Evolutionary conservation across 1,284 basidiomycete genomes (phyloP).

Genomic region (Ceratobasidium sp.): DNA sequence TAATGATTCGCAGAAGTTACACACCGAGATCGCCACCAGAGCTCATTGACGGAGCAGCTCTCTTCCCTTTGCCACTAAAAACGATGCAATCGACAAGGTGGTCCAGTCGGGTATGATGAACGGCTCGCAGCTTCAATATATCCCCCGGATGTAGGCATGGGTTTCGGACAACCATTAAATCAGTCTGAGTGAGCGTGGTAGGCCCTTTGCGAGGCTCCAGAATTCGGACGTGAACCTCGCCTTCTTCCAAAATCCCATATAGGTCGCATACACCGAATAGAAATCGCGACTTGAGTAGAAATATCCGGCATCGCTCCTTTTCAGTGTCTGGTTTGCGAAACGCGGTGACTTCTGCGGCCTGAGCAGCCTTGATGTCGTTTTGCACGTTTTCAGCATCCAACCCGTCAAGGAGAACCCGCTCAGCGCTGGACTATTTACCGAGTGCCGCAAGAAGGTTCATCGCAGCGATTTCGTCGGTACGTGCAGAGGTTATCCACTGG

Average conservation of each 20-base stretch:
- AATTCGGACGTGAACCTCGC: slow-evolving; percentile 72
- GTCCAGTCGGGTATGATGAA: slow-evolving; percentile 62
- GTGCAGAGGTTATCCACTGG: slow-evolving; percentile 66
- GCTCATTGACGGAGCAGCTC: slow-evolving; percentile 75
- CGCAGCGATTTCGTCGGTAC: slow-evolving; percentile 62
- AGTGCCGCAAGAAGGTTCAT: slow-evolving; percentile 69
- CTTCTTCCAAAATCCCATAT: slow-evolving; percentile 70
- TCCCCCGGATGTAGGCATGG: slow-evolving; percentile 79
- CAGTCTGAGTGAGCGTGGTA: slow-evolving; percentile 68
- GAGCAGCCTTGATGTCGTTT: slow-evolving; percentile 60
- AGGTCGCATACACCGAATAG: slow-evolving; percentile 77
- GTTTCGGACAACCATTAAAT: slow-evolving; percentile 73
- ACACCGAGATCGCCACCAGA: slow-evolving; percentile 75
- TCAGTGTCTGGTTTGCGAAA: slow-evolving; percentile 65
- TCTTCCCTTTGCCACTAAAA: slow-evolving; percentile 70
- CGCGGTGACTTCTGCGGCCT: slow-evolving; percentile 65
- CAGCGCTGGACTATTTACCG: slow-evolving; percentile 64
- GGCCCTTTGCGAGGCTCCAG: slow-evolving; percentile 65
- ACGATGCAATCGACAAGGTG: slow-evolving; percentile 76
- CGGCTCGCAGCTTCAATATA: slow-evolving; percentile 72
- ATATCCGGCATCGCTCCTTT: slow-evolving; percentile 68
- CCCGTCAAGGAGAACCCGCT: slow-evolving; percentile 68
- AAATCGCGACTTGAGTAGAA: slow-evolving; percentile 70
- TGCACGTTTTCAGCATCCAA: slow-evolving; percentile 63
- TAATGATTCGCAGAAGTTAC: slow-evolving; percentile 51